Evolutionary conservation across 768 basidiomycete genomes (phyloP).

Genomic region (Floccularia luteovirens): DNA sequence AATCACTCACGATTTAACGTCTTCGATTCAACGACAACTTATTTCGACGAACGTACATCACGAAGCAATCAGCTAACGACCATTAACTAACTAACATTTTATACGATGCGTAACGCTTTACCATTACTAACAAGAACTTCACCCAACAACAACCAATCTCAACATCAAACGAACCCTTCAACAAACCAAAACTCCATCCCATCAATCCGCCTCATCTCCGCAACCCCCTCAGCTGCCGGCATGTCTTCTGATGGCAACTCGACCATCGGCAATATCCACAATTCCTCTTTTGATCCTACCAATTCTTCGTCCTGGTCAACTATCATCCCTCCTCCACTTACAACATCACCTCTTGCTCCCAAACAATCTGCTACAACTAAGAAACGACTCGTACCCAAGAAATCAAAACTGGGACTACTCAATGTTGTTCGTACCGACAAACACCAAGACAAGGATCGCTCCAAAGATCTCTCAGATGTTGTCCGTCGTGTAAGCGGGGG

Average conservation of each 20-base stretch:
- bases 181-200: too few relatives aligned
- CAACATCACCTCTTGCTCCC: constrained; percentile 25
- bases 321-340: constrained; percentile 13
- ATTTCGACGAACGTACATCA: too few relatives aligned
- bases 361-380: constrained; percentile 15
- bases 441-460: constrained; percentile 22
- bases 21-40: too few relatives aligned
- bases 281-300: too few relatives aligned
- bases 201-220: constrained; percentile 63
- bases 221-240: constrained; percentile 52
- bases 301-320: constrained; percentile 31
- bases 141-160: too few relatives aligned
- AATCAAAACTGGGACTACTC: constrained; percentile 50
- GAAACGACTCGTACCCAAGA: constrained; percentile 63
- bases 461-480: constrained; percentile 53
- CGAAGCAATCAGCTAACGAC: too few relatives aligned
- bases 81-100: too few relatives aligned
- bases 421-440: constrained; percentile 14
- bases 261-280: constrained; percentile 26
- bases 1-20: too few relatives aligned
- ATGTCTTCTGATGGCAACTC: constrained; percentile 24
- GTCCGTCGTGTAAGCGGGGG: constrained; percentile 38
- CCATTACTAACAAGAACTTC: too few relatives aligned
- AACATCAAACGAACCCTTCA: too few relatives aligned
- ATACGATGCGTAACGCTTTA: too few relatives aligned